Evolutionary conservation across 495 filamentous ascomycete species (phyloP).

Genomic region (Xylaria venustula): DNA sequence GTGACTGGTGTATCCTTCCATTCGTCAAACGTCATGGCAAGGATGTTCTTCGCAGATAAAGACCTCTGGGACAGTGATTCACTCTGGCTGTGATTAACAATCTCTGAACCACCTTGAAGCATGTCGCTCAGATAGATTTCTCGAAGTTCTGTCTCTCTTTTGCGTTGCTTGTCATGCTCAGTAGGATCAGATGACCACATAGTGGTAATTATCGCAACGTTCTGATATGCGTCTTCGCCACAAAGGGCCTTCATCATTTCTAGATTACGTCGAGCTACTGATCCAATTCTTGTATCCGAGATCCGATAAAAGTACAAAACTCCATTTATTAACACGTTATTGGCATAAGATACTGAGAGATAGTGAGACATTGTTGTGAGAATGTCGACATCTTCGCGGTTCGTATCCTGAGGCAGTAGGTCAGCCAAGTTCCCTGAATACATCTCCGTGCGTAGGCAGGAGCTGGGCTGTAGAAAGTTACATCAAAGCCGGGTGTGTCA

Average conservation of each 20-base stretch:
- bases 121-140: constrained; percentile 1
- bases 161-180: constrained; percentile 1
- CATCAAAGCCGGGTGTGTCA: constrained; percentile 2
- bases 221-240: constrained; percentile 33
- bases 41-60: background rate
- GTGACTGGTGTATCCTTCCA: background rate
- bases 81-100: background rate
- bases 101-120: background rate
- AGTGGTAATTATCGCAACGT: constrained; percentile 20
- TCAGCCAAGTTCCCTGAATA: background rate
- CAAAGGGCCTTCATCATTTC: constrained; percentile 24
- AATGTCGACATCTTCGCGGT: background rate
- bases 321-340: constrained; percentile 8
- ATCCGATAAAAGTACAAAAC: constrained; percentile 24
- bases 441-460: background rate
- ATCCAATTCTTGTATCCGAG: constrained; percentile 36
- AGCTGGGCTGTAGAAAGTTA: background rate
- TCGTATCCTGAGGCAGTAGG: background rate
- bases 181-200: constrained; percentile 7
- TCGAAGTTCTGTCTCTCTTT: constrained; percentile 5
- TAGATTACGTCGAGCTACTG: background rate
- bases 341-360: constrained; percentile 2
- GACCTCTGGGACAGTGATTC: background rate
- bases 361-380: background rate
- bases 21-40: background rate